Percentiles rank a stretch among this genome's conserved stretches.
phyloP scores from a whole-genome alignment of 495 filamentous ascomycete genomes.

The Trichoderma asperelloides region DNA sequence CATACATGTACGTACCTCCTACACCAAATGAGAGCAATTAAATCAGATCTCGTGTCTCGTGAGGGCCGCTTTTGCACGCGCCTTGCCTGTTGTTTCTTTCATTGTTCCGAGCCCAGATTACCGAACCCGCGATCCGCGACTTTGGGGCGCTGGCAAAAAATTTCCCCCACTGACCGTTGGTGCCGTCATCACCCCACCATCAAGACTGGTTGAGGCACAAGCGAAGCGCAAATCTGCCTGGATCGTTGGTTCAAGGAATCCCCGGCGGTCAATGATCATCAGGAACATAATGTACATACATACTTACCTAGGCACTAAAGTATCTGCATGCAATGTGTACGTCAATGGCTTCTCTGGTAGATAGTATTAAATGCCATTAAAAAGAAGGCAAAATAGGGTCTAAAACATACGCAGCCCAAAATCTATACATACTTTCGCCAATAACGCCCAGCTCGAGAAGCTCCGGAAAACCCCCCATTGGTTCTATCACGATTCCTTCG shows the following conservation, averaged over 20 bases:
- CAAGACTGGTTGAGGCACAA: not conserved
- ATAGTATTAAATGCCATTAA: too few relatives aligned
- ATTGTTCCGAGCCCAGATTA: not conserved
- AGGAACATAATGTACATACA: too few relatives aligned
- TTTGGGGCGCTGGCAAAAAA: not conserved
- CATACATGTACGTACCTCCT: too few relatives aligned
- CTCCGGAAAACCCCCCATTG: conserved; percentile 12
- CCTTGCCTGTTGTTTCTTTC: not conserved
- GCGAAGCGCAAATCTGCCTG: not conserved
- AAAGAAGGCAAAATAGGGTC: too few relatives aligned
- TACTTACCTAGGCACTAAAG: too few relatives aligned
- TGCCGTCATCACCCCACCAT: conserved; percentile 6
- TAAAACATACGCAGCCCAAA: too few relatives aligned
- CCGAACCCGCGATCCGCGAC: not conserved
- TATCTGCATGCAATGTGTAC: too few relatives aligned
- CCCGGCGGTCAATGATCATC: too few relatives aligned
- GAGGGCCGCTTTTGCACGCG: not conserved
- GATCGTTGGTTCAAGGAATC: conserved; percentile 12
- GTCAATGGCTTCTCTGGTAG: too few relatives aligned
- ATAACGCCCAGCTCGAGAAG: not conserved
- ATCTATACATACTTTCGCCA: too few relatives aligned
- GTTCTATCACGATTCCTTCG: conserved; percentile 13
- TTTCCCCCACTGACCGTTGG: not conserved
- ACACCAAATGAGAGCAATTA: too few relatives aligned
- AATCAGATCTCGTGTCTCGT: not conserved